Conservation (phyloP, 2,329 filamentous ascomycete species). For the Neoascochyta sp. region DNA sequence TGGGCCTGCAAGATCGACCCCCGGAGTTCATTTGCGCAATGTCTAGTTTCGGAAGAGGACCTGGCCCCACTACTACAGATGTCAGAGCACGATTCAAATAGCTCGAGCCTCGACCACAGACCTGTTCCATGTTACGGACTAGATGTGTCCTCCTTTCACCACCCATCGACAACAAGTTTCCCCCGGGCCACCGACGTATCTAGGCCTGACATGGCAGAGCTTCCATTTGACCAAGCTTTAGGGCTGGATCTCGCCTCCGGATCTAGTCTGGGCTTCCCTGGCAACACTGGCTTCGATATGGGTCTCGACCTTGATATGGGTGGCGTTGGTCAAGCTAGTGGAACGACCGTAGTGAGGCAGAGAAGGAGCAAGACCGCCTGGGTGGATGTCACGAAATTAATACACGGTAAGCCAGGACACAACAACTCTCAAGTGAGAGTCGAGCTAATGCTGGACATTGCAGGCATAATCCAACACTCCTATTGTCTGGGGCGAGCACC, state of each 20-base stretch:
- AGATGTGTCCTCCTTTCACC: conserved; percentile 16
- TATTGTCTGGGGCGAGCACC: conserved; percentile 46
- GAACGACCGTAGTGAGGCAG: conserved; percentile 16
- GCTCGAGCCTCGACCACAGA: conserved; percentile 4
- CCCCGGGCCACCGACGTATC: conserved; percentile 7
- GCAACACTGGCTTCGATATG: conserved; percentile 10
- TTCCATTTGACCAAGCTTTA: conserved; percentile 29
- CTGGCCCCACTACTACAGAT: too few species aligned
- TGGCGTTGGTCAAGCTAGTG: conserved; percentile 16
- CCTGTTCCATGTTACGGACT: conserved; percentile 20
- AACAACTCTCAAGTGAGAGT: too few species aligned
- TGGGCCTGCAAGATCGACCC: conserved; percentile 62
- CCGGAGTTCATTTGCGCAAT: conserved; percentile 57
- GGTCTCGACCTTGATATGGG: conserved; percentile 13
- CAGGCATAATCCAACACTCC: conserved; percentile 36
- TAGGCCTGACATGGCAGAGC: conserved; percentile 15
- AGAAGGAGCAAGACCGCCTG: conserved; percentile 38
- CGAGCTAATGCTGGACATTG: conserved; percentile 23
- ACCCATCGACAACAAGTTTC: conserved; percentile 2
- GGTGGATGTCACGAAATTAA: conserved; percentile 43
- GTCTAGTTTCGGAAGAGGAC: conserved; percentile 28
- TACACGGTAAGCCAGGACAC: conserved; percentile 40
- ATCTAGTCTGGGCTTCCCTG: conserved; percentile 18
- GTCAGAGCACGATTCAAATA: conserved; percentile 8
- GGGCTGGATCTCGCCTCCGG: conserved; percentile 34